Conservation (phyloP, 106 monocot genomes). For the Hemerocallis citrina region DNA sequence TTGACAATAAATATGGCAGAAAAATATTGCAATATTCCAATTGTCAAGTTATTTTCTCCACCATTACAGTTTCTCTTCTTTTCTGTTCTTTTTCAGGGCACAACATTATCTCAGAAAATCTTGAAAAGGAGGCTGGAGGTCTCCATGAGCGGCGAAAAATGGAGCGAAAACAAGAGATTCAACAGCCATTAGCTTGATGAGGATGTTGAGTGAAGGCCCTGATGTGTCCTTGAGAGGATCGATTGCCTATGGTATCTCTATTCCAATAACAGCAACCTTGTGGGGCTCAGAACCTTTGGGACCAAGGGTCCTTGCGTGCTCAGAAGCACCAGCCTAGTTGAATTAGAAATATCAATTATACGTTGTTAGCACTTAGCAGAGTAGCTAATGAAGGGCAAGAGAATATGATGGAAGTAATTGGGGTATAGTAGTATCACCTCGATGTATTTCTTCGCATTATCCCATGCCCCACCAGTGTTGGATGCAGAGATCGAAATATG, state of each 20-base stretch:
- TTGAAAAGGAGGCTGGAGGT: slow-evolving; percentile 51
- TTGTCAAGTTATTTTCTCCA: too few relatives aligned
- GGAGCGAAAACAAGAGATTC: slow-evolving; percentile 60
- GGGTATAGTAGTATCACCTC: slow-evolving; percentile 34
- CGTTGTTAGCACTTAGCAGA: too few relatives aligned
- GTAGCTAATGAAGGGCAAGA: too few relatives aligned
- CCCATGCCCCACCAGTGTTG: slow-evolving; percentile 83
- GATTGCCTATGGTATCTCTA: slow-evolving; percentile 54
- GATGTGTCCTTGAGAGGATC: slow-evolving; percentile 67
- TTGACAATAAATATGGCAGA: too few relatives aligned
- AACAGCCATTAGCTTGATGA: slow-evolving; percentile 68
- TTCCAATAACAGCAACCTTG: slow-evolving; percentile 92
- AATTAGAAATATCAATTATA: too few relatives aligned
- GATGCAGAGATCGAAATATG: slow-evolving; percentile 80
- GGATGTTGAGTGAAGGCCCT: slow-evolving; percentile 61
- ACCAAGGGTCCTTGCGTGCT: slow-evolving; percentile 70
- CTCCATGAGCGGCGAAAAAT: slow-evolving; percentile 48
- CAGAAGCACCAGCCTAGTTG: slow-evolving; percentile 91
- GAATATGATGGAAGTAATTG: too few relatives aligned
- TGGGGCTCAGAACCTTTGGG: slow-evolving; percentile 89
- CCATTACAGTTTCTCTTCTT: too few relatives aligned
- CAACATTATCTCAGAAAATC: slow-evolving; percentile 20
- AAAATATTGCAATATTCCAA: too few relatives aligned
- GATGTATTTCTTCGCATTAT: slow-evolving; percentile 86
- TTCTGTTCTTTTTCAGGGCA: too few relatives aligned